Evolutionary conservation across 2,329 filamentous ascomycete genomes (phyloP), one percentile per base, ranked within the genome.

Genomic region (Sclerotinia borealis): DNA sequence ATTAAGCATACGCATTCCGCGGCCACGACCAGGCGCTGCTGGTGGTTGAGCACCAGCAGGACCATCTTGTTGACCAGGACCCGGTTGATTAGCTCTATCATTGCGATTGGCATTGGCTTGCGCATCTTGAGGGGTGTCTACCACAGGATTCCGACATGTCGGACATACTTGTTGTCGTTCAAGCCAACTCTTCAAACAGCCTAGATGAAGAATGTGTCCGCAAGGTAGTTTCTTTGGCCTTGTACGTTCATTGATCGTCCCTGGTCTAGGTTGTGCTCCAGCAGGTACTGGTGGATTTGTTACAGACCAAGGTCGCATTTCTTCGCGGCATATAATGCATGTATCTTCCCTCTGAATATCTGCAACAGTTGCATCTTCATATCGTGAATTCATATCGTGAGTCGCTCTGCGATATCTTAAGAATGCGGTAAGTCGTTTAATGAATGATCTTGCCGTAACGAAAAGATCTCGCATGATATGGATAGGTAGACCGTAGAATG

Each of bases 111-210:
- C 64, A 58, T 73, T 69, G 19, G 64, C 66, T 48, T 69, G 69
- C 29, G 69, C 66, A 61, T 67, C 66, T 66, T 68, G 75, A 70
- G 73, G 64, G 63, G 73, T 65, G 68, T 83, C 82, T 43, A 92
- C 79, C 19, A 96, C 95, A 19, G 93, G 88, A 58, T 90, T 85
- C 70, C 95, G 86, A 75, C 95, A 99, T 2, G 92, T 99, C 8
- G 95, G 95, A 74, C 95, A 99, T 39, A 96, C 93, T 77, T 99
- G 95, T 76, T 99, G 95, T 68, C 95, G 84, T 79, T 99, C 95
- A 34, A 99, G 83, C 95, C 95, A 99, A 75, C 93, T 96, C 76
- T 95, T 92, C 64, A 99, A 84, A 75, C 95, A 99, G 54, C 92
- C 89, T 68, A 97, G 90, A 76, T 99, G 95, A 45, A 99, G 79